These are phyloP conservation scores for Russula foetens DNA, from an alignment of 768 basidiomycete species.

Conservation along the genomic window DNA sequence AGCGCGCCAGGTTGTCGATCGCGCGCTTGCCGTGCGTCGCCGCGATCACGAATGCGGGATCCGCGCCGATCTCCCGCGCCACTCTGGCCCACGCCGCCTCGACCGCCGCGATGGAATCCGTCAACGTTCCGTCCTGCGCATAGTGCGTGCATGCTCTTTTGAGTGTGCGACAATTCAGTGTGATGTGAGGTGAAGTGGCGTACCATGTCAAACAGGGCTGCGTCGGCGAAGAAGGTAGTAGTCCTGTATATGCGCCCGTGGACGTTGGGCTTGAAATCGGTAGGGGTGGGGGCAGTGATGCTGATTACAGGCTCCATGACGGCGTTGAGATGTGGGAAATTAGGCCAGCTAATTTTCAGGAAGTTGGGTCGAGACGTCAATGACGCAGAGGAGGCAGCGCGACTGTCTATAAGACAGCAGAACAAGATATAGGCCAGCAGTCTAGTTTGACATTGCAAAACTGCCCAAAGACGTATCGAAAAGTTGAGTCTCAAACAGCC, in stretches of 20 bases:
- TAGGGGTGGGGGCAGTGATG: conserved; percentile 5
- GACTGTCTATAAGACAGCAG: background rate
- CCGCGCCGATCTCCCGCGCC: conserved; percentile 58
- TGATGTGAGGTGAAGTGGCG: background rate
- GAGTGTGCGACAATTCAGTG: background rate
- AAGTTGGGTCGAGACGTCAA: background rate
- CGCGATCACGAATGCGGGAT: conserved; percentile 58
- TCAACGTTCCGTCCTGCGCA: conserved; percentile 56
- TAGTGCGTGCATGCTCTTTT: background rate
- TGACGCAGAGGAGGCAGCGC: background rate
- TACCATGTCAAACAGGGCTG: conserved; percentile 65
- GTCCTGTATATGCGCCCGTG: conserved; percentile 4
- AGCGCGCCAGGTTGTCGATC: conserved; percentile 59
- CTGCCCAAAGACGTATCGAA: background rate
- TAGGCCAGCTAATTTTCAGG: conserved; percentile 7
- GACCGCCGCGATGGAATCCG: conserved; percentile 65
- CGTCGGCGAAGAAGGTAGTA: conserved; percentile 41
- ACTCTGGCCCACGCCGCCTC: conserved; percentile 50
- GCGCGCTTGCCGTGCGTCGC: conserved; percentile 74
- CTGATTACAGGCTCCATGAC: conserved; percentile 7
- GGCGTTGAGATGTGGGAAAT: background rate
- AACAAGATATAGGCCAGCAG: background rate
- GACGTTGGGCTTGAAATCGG: background rate
- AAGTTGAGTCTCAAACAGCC: background rate
- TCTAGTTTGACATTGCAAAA: background rate